These are phyloP conservation scores for Talaromyces piceae DNA, from an alignment of 2,329 filamentous ascomycete genomes.

Conservation along the genomic window DNA sequence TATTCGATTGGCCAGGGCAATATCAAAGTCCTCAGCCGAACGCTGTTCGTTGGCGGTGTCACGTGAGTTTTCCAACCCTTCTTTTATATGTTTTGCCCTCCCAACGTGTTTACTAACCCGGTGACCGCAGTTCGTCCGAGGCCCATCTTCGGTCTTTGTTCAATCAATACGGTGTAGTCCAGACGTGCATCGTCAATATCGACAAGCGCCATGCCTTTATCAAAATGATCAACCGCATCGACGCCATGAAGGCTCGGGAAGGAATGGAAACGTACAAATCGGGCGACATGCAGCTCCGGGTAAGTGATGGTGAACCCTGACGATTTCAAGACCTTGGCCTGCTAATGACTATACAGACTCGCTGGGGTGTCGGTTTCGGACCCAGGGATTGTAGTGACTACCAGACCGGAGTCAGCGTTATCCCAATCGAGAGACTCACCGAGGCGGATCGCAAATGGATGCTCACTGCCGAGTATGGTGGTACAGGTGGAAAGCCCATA, in stretches of 20 bases:
- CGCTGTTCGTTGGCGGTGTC: slow-evolving; percentile 92
- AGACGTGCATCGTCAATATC: slow-evolving; percentile 96
- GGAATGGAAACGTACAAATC: slow-evolving; percentile 76
- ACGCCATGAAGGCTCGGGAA: slow-evolving; percentile 75
- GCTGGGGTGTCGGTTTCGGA: slow-evolving; percentile 96
- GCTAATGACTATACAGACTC: slow-evolving; percentile 53
- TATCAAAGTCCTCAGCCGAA: slow-evolving; percentile 91
- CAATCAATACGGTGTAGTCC: slow-evolving; percentile 72
- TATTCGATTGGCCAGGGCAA: slow-evolving; percentile 61
- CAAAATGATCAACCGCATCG: slow-evolving; percentile 88
- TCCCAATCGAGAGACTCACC: slow-evolving; percentile 85
- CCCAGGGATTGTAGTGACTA: slow-evolving; percentile 97
- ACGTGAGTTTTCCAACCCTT: slow-evolving; percentile 52
- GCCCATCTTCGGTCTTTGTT: slow-evolving; percentile 76
- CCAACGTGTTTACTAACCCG: slow-evolving; percentile 14
- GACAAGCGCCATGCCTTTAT: slow-evolving; percentile 98
- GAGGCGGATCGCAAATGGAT: slow-evolving; percentile 98
- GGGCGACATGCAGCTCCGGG: slow-evolving; percentile 64
- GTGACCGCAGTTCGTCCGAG: slow-evolving; percentile 59
- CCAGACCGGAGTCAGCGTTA: slow-evolving; percentile 80
- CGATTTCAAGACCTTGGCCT: neutral
- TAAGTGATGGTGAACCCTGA: slow-evolving; percentile 38
- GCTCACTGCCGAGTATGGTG: slow-evolving; percentile 84
- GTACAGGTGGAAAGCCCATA: slow-evolving; percentile 76
- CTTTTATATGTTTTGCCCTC: slow-evolving; percentile 9